phyloP scores from a whole-genome alignment of 106 monocot species.

The Cymbidium sinense region DNA sequence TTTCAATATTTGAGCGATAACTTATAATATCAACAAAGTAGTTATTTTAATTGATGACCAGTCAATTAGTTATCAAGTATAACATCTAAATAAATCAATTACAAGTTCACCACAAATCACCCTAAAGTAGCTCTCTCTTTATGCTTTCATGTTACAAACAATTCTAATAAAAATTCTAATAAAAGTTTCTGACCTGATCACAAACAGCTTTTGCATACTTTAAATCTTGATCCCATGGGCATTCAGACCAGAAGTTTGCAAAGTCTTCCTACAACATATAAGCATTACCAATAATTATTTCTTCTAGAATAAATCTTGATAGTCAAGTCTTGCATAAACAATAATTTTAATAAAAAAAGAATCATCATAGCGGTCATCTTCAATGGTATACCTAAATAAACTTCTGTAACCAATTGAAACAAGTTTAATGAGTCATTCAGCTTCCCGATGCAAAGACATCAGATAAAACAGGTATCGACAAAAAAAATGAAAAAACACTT shows the following conservation, averaged over 20 bases:
- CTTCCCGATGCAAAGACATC: background rate
- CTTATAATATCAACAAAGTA: background rate
- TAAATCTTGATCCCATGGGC: conserved; percentile 98
- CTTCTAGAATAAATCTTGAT: background rate
- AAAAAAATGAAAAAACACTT: no score
- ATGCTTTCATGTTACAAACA: background rate
- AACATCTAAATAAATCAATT: background rate
- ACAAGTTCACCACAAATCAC: background rate
- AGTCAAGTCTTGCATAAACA: background rate
- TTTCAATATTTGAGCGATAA: background rate
- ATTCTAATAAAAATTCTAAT: background rate
- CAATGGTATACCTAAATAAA: background rate
- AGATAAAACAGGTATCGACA: background rate
- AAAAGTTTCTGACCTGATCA: conserved; percentile 51
- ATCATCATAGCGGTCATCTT: background rate
- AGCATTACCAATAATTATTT: conserved; percentile 3
- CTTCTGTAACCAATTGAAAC: background rate
- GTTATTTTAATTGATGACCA: no score
- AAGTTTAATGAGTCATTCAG: background rate
- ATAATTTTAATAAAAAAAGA: background rate
- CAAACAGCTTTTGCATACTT: conserved; percentile 90
- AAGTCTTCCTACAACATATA: conserved; percentile 80
- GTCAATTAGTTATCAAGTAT: background rate
- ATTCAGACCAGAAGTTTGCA: conserved; percentile 92
- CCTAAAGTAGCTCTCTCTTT: background rate